Evolutionary conservation across 192 early-diverging fungal species (phyloP).

Genomic region (Irineochytrium annulatum): DNA sequence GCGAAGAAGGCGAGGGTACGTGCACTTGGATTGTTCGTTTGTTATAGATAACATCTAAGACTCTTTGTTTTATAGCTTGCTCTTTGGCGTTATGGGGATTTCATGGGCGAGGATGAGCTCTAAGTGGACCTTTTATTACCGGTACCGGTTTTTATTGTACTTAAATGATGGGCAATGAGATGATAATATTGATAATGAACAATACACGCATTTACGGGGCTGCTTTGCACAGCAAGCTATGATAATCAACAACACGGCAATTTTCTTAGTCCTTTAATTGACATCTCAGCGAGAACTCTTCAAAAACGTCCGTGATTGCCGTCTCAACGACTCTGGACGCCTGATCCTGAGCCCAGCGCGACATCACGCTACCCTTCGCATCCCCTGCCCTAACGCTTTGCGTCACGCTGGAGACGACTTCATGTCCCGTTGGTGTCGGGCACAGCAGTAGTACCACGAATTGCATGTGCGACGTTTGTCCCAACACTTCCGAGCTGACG

Average conservation of each 20-base stretch:
- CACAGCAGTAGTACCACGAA: neutral
- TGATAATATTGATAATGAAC: neutral
- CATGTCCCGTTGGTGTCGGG: neutral
- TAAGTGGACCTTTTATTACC: neutral
- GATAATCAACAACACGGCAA: too few relatives aligned
- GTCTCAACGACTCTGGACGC: constrained; percentile 33
- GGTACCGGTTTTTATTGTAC: neutral
- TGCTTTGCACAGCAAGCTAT: neutral
- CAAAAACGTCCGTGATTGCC: constrained; percentile 40
- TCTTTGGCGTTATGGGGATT: constrained; percentile 52
- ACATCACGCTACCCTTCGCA: constrained; percentile 8
- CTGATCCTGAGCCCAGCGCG: constrained; percentile 33
- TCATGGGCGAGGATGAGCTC: constrained; percentile 41
- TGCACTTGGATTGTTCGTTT: neutral
- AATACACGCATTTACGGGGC: neutral
- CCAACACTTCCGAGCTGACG: constrained; percentile 21
- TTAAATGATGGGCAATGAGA: neutral
- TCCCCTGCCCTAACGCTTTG: constrained; percentile 4
- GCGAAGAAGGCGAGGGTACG: constrained; percentile 66
- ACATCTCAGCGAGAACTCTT: constrained; percentile 33
- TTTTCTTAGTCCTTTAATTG: too few relatives aligned
- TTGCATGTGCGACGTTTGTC: constrained; percentile 6
- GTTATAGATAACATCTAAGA: neutral
- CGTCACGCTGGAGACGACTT: constrained; percentile 12
- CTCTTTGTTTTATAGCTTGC: constrained; percentile 8